Evolutionary conservation across 1,139 yeast genomes (phyloP).

Genomic region (Taphrina wiesneri): DNA sequence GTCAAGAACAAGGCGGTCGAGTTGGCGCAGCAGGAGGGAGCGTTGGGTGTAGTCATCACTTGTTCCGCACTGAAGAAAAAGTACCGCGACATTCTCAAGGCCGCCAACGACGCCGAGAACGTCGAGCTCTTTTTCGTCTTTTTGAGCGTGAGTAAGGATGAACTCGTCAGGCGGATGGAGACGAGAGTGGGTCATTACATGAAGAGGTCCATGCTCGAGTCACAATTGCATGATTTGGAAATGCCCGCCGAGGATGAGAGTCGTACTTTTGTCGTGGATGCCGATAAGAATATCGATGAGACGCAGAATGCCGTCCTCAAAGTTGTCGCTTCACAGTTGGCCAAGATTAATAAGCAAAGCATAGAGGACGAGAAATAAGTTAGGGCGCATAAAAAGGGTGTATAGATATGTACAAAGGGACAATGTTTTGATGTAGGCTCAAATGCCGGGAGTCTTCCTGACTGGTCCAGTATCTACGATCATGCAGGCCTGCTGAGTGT

Average conservation of each 20-base stretch:
- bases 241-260: constrained; percentile 25
- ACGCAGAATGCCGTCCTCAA: constrained; percentile 21
- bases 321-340: background rate
- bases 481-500: too few relatives aligned
- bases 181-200: constrained; percentile 74
- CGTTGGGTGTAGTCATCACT: constrained; percentile 56
- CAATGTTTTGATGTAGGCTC: too few relatives aligned
- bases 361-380: background rate
- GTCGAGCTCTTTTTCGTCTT: constrained; percentile 64
- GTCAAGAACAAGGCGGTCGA: constrained; percentile 35
- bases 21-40: constrained; percentile 44
- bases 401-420: too few relatives aligned
- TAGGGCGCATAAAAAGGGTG: too few relatives aligned
- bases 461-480: too few relatives aligned
- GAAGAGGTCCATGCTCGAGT: constrained; percentile 45
- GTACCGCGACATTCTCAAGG: constrained; percentile 63
- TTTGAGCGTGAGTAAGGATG: constrained; percentile 63
- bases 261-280: constrained; percentile 22
- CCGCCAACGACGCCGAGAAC: constrained; percentile 40
- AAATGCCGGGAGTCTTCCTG: too few relatives aligned
- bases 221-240: constrained; percentile 31
- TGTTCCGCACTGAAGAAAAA: constrained; percentile 79
- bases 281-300: constrained; percentile 6
- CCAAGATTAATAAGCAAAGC: constrained; percentile 18
- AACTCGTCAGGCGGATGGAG: constrained; percentile 60